Evolutionary conservation across 352 stramenopile species (phyloP).

Genomic region (Pythium monospermum): DNA sequence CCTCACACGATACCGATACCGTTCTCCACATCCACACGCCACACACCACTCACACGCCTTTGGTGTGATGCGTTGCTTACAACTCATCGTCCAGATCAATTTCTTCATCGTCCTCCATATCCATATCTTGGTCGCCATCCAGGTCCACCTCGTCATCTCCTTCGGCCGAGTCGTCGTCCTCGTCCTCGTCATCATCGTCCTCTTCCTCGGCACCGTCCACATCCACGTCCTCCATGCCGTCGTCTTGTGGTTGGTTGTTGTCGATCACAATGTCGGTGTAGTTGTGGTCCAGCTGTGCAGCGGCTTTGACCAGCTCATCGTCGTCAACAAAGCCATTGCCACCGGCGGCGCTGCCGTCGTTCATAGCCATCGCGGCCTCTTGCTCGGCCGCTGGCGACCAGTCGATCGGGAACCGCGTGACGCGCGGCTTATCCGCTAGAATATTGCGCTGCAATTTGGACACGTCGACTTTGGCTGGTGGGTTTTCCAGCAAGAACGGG

Average conservation of each 20-base stretch:
- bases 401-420: conserved; percentile 95
- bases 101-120: conserved; percentile 66
- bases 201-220: conserved; percentile 69
- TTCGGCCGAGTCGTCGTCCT: no score
- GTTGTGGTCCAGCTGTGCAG: conserved; percentile 80
- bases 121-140: conserved; percentile 62
- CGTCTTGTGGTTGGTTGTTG: conserved; percentile 35
- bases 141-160: no score
- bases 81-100: conserved; percentile 47
- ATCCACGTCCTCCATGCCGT: conserved; percentile 52
- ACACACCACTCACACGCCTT: no score
- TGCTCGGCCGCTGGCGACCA: conserved; percentile 77
- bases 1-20: conserved; percentile 10
- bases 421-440: conserved; percentile 95
- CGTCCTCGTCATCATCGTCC: conserved; percentile 36
- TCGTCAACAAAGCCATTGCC: conserved; percentile 77
- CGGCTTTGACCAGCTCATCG: conserved; percentile 82
- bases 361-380: conserved; percentile 21
- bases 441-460: conserved; percentile 95
- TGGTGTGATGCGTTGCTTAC: no score
- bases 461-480: conserved; percentile 79
- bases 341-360: conserved; percentile 40
- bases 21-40: conserved; percentile 11
- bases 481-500: conserved; percentile 82
- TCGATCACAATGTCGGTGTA: conserved; percentile 89